Conservation (phyloP, 129 eudicot genomes). For the Gnaphalium uliginosum region DNA sequence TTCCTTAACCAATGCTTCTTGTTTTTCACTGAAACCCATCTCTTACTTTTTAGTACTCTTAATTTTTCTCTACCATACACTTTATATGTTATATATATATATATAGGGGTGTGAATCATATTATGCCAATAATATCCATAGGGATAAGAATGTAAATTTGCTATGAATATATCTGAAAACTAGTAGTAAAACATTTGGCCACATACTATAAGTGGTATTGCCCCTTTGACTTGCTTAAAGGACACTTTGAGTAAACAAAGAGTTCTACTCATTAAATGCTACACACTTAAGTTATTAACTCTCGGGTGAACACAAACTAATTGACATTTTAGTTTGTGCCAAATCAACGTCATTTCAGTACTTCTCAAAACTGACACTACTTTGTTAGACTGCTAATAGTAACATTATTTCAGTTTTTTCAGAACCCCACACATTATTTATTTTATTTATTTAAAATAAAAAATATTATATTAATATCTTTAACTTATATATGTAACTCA, state of each 20-base stretch:
- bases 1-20: conserved; percentile 75
- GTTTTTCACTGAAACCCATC: conserved; percentile 57
- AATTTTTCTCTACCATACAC: conserved; percentile 11
- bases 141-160: conserved; percentile 11
- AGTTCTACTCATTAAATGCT: neutral
- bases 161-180: neutral
- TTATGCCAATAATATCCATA: conserved; percentile 7
- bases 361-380: too few relatives aligned
- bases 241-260: neutral
- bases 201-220: conserved; percentile 19
- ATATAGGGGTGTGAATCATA: neutral
- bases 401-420: too few relatives aligned
- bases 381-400: too few relatives aligned
- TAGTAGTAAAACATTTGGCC: conserved; percentile 32
- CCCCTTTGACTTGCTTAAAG: conserved; percentile 1
- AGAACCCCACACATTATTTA: too few relatives aligned
- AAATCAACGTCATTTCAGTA: too few relatives aligned
- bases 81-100: neutral
- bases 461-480: too few relatives aligned
- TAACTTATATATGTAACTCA: too few relatives aligned
- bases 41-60: conserved; percentile 19
- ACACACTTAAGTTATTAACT: too few relatives aligned
- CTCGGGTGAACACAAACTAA: too few relatives aligned
- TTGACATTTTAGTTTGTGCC: too few relatives aligned
- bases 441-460: too few relatives aligned